Base-by-base conservation (phyloP, 164 flowering plant species). In the Sedum album region DNA sequence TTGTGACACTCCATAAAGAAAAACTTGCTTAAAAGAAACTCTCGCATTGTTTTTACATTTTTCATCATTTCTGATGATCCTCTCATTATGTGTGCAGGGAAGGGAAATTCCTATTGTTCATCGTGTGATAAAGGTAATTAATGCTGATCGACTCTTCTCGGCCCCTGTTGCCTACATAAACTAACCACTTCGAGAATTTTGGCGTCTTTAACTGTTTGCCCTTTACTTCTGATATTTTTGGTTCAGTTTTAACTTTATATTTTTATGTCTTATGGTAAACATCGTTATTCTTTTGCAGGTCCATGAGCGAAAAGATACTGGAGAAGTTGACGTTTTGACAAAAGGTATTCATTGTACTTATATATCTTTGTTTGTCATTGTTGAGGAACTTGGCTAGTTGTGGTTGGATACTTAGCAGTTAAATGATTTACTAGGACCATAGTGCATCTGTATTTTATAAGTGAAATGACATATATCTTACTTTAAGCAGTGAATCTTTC, bases 101-200 rank as follows among this genome's bases (percentile, higher is more conserved):
- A 88, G 88, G 60, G 89, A 84, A 74, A 88, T 90, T 78, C 96
- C 93, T 67, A 88, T 90, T 71, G 96, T 90, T 21, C 96, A 90
- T 71, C 84, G 96, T 33, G 96, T 90, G 63, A 88, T 88, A 55
- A 85, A 86, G 93, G 93, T 88, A 82, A 79, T 1, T n/a, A 35
- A 31, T 21, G 39, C 14, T 5, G 31, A 8, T 44, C 13, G 26
- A n/a, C 41, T 38, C 41, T 38, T 38, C 41, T 38, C 41, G 10
- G 8, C 41, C 10, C 10, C 6, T 38, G 41, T 6, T 38, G 6
- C 41, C 41, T n/a, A n/a, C n/a, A n/a, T n/a, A n/a, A n/a, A n/a
- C n/a, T n/a, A n/a, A n/a, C n/a, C n/a, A n/a, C n/a, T n/a, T n/a
- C n/a, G n/a, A n/a, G n/a, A n/a, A n/a, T n/a, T n/a, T n/a, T n/a